Percentiles rank a stretch among this genome's conserved stretches.
These are phyloP conservation scores for Chrysanthemum seticuspe DNA, from an alignment of 129 eudicot genomes.

Conservation along the genomic window DNA sequence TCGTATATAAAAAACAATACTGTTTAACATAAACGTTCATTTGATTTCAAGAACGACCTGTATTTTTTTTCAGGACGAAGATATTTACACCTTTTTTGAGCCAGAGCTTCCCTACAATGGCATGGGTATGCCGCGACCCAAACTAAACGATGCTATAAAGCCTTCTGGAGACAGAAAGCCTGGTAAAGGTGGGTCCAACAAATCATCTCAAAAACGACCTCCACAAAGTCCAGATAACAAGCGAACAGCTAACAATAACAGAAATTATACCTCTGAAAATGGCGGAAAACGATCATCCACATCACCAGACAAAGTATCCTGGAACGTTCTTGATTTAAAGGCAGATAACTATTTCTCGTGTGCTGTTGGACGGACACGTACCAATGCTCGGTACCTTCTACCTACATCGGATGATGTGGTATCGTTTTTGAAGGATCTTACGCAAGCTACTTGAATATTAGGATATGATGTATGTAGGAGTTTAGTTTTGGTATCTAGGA, in stretches of 20 bases:
- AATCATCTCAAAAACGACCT: constrained; percentile 43
- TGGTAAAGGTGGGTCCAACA: constrained; percentile 51
- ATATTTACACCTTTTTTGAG: constrained; percentile 84
- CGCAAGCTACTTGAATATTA: constrained; percentile 37
- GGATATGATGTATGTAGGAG: constrained; percentile 20
- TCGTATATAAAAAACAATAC: background rate
- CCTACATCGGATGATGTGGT: constrained; percentile 74
- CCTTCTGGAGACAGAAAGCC: constrained; percentile 48
- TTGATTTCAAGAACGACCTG: background rate
- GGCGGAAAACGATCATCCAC: constrained; percentile 52
- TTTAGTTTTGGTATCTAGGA: constrained; percentile 7
- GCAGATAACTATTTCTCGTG: constrained; percentile 93
- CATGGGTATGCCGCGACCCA: constrained; percentile 52
- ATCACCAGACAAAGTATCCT: constrained; percentile 52
- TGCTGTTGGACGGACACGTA: constrained; percentile 72
- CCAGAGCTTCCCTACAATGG: constrained; percentile 79
- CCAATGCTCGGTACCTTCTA: constrained; percentile 75
- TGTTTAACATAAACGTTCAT: background rate
- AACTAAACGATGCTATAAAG: constrained; percentile 48
- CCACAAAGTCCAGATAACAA: constrained; percentile 45
- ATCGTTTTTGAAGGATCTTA: constrained; percentile 60
- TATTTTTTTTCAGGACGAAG: constrained; percentile 65
- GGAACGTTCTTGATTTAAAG: constrained; percentile 84
- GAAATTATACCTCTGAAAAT: constrained; percentile 26
- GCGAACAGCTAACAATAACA: constrained; percentile 27